Evolutionary conservation across 352 stramenopile genomes (phyloP), one percentile per base, ranked within the genome.

Genomic region (Phytophthora parvispora): DNA sequence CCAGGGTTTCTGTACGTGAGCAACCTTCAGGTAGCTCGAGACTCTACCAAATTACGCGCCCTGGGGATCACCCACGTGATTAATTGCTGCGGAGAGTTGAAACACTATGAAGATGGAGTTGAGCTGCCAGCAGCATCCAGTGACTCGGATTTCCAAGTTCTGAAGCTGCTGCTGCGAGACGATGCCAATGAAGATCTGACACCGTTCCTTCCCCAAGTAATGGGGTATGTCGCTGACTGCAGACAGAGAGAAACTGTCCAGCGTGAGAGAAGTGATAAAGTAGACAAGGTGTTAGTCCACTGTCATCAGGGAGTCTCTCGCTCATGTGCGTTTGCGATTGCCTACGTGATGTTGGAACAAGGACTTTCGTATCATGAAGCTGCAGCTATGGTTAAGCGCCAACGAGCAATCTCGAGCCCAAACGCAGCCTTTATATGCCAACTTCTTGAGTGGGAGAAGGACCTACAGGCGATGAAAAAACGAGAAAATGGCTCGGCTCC

Each of bases 291-390:
- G 24, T 40, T 94, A 4, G 53, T 94, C 8, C 83, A 94, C 38
- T 94, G 86, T 28, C 83, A 94, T 36, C 83, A 92, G 64, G 86
- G 86, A 45, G 67, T 94, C 24, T 94, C 86, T 15, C 75, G 86
- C 25, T 93, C 85, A 0, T 94, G 86, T 52, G 81, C 85, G 0
- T 69, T 92, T 43, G 86, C 77, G 9, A 80, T 92, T 54, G 83
- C 85, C 16, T 90, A 89, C 60, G 52, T 90, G 7, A 94, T 93
- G 83, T 59, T 76, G 48, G 63, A 74, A 10, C 59, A 73, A 18
- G 34, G 48, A 32, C 28, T 84, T 18, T 57, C 59, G 16, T 81
- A 79, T 16, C 75, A 69, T 29, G 72, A 83, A 6, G 81, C 80
- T 27, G 57, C 67, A 18, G 64, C 65, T 4, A 22, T 82, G 25